phyloP scores from a whole-genome alignment of 2,329 filamentous ascomycete genomes.

The Nigrograna mackinnonii region DNA sequence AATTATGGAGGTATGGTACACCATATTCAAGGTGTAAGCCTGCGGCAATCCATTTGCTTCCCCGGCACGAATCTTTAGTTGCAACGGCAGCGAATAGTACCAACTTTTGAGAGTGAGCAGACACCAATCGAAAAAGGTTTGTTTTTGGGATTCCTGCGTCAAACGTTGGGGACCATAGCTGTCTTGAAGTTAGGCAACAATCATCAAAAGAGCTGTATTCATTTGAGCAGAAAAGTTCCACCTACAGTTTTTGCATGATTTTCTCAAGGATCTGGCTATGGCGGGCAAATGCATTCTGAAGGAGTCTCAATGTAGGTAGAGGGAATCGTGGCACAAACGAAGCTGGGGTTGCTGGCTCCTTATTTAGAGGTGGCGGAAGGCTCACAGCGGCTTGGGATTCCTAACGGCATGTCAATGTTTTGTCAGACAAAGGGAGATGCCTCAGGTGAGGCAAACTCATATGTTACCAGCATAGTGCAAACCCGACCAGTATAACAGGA shows the following conservation, averaged over 20 bases:
- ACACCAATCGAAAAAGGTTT: not conserved
- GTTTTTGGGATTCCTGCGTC: not conserved
- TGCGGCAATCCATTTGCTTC: conserved; percentile 10
- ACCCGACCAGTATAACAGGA: not conserved
- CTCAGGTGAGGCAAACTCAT: too few relatives aligned
- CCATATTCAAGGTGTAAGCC: not conserved
- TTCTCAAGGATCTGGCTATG: not conserved
- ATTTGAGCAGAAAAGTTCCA: not conserved
- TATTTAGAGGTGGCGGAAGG: not conserved
- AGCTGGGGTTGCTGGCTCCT: too few relatives aligned
- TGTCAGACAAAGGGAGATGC: too few relatives aligned
- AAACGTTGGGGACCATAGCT: not conserved
- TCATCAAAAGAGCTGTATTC: conserved; percentile 12
- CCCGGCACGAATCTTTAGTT: not conserved
- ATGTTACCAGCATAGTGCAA: conserved; percentile 3
- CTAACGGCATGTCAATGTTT: not conserved
- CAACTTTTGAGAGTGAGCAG: not conserved
- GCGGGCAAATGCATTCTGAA: not conserved
- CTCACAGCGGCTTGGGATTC: not conserved
- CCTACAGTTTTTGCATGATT: not conserved
- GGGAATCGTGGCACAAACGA: too few relatives aligned
- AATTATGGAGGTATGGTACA: not conserved
- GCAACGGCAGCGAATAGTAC: not conserved
- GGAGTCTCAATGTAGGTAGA: not conserved
- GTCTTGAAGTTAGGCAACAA: not conserved